phyloP scores from a whole-genome alignment of 192 early-diverging fungal species.

The Coemansia sp. region DNA sequence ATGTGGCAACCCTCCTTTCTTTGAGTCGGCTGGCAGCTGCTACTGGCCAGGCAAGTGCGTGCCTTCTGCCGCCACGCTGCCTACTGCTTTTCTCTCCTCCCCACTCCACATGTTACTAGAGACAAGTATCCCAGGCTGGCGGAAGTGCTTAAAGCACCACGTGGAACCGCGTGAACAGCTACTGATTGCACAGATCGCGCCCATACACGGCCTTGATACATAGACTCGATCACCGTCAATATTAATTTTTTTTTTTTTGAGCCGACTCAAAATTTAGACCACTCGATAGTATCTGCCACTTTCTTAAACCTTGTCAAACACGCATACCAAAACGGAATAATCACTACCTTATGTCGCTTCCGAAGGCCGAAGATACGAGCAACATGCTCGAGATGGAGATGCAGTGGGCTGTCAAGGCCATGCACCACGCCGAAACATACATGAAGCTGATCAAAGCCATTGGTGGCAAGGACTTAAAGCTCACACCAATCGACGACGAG shows the following conservation, averaged over 20 bases:
- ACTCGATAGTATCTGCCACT: not conserved
- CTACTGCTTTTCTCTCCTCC: not conserved
- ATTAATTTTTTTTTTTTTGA: not conserved
- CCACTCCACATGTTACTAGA: not conserved
- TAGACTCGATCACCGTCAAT: not conserved
- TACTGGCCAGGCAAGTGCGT: not conserved
- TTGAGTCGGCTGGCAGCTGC: not conserved
- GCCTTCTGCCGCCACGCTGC: not conserved
- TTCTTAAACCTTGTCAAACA: not conserved
- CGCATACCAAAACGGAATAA: not conserved
- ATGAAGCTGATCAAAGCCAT: constrained; percentile 76
- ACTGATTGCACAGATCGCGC: not conserved
- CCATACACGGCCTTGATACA: not conserved
- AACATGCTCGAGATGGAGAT: constrained; percentile 86
- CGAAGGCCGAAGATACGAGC: constrained; percentile 70
- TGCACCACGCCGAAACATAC: constrained; percentile 94
- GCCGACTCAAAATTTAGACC: not conserved
- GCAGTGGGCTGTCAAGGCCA: constrained; percentile 95
- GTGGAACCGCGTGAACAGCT: not conserved
- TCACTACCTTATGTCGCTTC: constrained; percentile 60
- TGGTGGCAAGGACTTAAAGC: constrained; percentile 72
- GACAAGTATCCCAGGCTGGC: not conserved
- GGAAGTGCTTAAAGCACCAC: not conserved
- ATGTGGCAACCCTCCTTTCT: constrained; percentile 2
- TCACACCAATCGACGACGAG: constrained; percentile 85